Percentiles rank a stretch among this genome's conserved stretches.
Conservation (phyloP, 495 filamentous ascomycete species). For the Astrocystis sublimbata region DNA sequence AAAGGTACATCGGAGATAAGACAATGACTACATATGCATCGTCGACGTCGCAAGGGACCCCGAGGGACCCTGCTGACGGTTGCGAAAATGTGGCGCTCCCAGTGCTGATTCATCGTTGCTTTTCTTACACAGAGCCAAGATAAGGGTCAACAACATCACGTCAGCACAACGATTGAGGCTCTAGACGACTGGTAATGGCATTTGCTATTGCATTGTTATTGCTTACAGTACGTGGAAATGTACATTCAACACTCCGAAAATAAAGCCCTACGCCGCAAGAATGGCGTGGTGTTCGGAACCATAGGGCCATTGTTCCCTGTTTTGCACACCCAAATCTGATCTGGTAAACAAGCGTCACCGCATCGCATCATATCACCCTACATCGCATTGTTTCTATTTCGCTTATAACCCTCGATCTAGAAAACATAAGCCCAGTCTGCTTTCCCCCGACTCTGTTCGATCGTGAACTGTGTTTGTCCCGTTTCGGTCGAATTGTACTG, state of each 20-base stretch:
- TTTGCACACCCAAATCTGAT: not conserved
- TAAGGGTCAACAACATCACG: not conserved
- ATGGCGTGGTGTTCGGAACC: not conserved
- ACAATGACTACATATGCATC: not conserved
- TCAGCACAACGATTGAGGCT: conserved; percentile 14
- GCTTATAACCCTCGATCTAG: not conserved
- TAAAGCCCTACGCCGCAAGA: not conserved
- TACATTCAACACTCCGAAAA: not conserved
- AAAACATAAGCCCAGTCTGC: not conserved
- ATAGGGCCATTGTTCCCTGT: not conserved
- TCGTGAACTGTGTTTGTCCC: not conserved
- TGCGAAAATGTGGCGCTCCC: not conserved
- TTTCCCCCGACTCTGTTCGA: not conserved
- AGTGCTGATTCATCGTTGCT: conserved; percentile 4
- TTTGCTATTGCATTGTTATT: not conserved
- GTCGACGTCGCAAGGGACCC: not conserved
- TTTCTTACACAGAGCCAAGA: not conserved
- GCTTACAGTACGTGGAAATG: not conserved
- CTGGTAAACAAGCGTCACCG: not conserved
- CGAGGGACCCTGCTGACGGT: not conserved
- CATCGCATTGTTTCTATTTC: not conserved
- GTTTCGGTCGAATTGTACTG: conserved; percentile 20
- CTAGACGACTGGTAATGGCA: too few species aligned
- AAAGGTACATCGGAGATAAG: not conserved
- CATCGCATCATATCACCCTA: not conserved